Conservation (phyloP, 2,329 filamentous ascomycete species). For the Fusarium keratoplasticum region DNA sequence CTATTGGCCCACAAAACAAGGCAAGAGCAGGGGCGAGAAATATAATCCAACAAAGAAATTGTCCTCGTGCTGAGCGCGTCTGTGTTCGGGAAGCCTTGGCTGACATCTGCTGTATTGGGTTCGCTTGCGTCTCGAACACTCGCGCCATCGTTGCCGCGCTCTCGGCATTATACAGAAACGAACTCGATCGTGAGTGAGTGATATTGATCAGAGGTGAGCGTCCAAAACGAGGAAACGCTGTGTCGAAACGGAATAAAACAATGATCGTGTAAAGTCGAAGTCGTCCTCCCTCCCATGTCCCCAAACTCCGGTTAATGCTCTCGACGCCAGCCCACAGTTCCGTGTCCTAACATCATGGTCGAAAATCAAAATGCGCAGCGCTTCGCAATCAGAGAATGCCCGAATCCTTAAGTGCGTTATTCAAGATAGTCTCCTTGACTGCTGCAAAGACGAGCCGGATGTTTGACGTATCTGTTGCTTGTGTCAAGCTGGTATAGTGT, state of each 20-base stretch:
- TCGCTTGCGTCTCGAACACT: conserved; percentile 16
- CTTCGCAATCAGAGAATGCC: conserved; percentile 79
- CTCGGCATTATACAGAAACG: conserved; percentile 18
- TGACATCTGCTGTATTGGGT: conserved; percentile 13
- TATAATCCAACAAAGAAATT: conserved; percentile 31
- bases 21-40: conserved; percentile 26
- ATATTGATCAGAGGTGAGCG: conserved; percentile 24
- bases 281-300: conserved; percentile 37
- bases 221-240: conserved; percentile 30
- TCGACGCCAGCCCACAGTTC: conserved; percentile 41
- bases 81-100: conserved; percentile 19
- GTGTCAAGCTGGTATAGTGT: conserved; percentile 77
- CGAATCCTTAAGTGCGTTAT: conserved; percentile 97
- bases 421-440: conserved; percentile 98
- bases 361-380: conserved; percentile 28
- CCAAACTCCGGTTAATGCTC: conserved; percentile 45
- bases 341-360: conserved; percentile 40
- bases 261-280: conserved; percentile 37
- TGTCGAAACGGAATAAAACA: conserved; percentile 31
- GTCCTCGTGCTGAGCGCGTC: conserved; percentile 29
- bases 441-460: conserved; percentile 97
- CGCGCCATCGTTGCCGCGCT: conserved; percentile 21
- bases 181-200: conserved; percentile 18
- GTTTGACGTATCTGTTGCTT: conserved; percentile 98
- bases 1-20: conserved; percentile 36